A percentile compares a stretch with the other conserved stretches of the same genome.
Evolutionary conservation across 345 rosid genomes (phyloP).

Genomic region (Linum usitatissimum): DNA sequence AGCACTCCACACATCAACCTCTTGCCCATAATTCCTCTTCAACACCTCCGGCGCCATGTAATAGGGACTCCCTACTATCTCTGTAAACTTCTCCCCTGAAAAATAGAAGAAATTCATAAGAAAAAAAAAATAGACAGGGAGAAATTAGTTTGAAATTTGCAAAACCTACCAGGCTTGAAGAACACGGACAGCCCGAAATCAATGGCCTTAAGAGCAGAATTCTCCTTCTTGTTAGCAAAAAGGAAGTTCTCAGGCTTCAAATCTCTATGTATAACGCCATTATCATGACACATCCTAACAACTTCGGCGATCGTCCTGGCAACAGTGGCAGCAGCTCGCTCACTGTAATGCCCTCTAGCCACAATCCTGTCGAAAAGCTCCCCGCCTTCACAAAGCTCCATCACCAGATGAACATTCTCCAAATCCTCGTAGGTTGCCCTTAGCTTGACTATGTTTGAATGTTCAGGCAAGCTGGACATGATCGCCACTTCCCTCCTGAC

Average conservation of each 20-base stretch:
- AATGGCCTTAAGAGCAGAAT: slow-evolving; percentile 2
- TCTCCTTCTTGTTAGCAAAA: slow-evolving; percentile 4
- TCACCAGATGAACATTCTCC: not conserved
- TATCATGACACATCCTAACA: slow-evolving; percentile 1
- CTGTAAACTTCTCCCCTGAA: slow-evolving; percentile 1
- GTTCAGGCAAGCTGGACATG: slow-evolving; percentile 1
- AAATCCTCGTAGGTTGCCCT: slow-evolving; percentile 1
- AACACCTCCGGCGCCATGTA: slow-evolving; percentile 7
- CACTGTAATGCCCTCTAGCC: slow-evolving; percentile 1
- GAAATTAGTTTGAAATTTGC: too few relatives aligned
- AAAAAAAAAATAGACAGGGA: too few relatives aligned
- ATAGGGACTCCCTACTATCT: slow-evolving; percentile 3
- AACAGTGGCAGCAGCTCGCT: slow-evolving; percentile 2
- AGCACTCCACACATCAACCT: slow-evolving; percentile 7
- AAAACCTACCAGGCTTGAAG: slow-evolving; percentile 4
- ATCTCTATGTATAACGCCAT: slow-evolving; percentile 1
- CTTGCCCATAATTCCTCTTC: slow-evolving; percentile 1
- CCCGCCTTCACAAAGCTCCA: slow-evolving; percentile 3
- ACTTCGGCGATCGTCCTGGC: slow-evolving; percentile 2
- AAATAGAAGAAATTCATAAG: too few relatives aligned
- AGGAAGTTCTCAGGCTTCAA: slow-evolving; percentile 3
- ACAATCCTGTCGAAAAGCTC: slow-evolving; percentile 4
- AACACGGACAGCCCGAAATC: slow-evolving; percentile 2
- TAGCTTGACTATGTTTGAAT: not conserved
- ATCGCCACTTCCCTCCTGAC: slow-evolving; percentile 2